Evolutionary conservation across 176 grass and related monocot genomes (phyloP), one percentile per base, ranked within the genome.

Genomic region (Oryza meridionalis): DNA sequence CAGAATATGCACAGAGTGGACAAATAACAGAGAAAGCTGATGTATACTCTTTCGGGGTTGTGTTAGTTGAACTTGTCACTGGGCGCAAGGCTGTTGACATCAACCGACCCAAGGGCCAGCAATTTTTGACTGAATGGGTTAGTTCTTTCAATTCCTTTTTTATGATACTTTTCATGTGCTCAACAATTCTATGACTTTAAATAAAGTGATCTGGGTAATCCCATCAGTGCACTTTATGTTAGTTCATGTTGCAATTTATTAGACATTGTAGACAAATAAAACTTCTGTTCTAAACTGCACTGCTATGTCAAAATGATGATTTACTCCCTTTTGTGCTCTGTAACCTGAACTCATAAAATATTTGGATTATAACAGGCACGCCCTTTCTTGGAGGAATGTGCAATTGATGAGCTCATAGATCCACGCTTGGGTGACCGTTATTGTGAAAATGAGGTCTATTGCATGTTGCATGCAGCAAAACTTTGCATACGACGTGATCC

Each of bases 21-120:
- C 97, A 99, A 73, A 96, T 99, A 83, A 99, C 97, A 37, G 97
- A 99, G 83, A 96, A 99, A 69, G 97, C 97, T 27, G 97, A 99
- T 84, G 97, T 96, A 26, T 99, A 96, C 72, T 96, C 93, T 43
- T 99, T 99, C 69, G 97, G 97, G 66, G 97, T 99, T 66, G 97
- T 99, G 68, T 80, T 99, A 25, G 87, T 99, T 66, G 97, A 99
- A 62, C 91, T 99, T 50, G 93, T 99, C 81, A 99, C 97, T 9
- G 97, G 97, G 16, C 86, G 93, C 10, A 99, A 96, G 89, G 97
- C 97, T 38, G 88, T 99, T 76, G 97, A 99, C 80, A 99, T 99
- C 83, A 94, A 96, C 68, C 81, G 88, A 81, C 97, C 97, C 16
- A 99, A 96, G 86, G 97, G 97, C 29, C 97, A 99, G 80, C 97